phyloP scores from a whole-genome alignment of 129 eudicot species.

The Sambucus nigra region DNA sequence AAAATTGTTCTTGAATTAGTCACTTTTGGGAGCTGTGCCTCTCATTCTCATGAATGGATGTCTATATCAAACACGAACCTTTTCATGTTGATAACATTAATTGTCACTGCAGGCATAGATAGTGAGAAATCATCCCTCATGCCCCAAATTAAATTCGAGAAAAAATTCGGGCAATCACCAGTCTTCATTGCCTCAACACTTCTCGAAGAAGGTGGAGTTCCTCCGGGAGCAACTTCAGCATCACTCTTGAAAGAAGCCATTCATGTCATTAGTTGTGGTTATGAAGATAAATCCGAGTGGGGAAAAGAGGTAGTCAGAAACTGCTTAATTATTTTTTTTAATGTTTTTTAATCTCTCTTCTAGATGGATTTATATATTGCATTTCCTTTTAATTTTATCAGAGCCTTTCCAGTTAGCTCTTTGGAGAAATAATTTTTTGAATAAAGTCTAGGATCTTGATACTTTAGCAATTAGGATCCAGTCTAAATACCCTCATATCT shows the following conservation, averaged over 20 bases:
- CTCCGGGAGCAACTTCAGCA: conserved; percentile 63
- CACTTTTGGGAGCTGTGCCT: too few species aligned
- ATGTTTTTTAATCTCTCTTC: too few species aligned
- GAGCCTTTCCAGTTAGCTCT: too few species aligned
- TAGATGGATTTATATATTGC: too few species aligned
- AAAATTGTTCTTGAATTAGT: background rate
- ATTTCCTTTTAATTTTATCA: too few species aligned
- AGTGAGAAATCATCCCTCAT: conserved; percentile 74
- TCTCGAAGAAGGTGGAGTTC: conserved; percentile 76
- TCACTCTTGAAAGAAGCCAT: conserved; percentile 91
- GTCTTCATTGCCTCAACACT: conserved; percentile 86
- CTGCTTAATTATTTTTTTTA: too few species aligned
- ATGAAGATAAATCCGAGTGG: conserved; percentile 93
- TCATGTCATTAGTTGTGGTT: conserved; percentile 88
- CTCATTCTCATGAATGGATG: conserved; percentile 19
- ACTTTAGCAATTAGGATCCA: too few species aligned
- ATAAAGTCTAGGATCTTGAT: too few species aligned
- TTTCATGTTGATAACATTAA: background rate
- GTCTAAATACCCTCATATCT: too few species aligned
- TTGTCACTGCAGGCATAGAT: conserved; percentile 53
- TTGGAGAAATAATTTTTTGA: too few species aligned
- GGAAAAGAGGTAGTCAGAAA: conserved; percentile 66
- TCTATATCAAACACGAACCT: conserved; percentile 3
- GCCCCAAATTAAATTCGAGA: conserved; percentile 94
- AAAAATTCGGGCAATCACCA: conserved; percentile 86